These are phyloP conservation scores for Diospyros kaki DNA, from an alignment of 148 eudicot species.

Conservation along the genomic window DNA sequence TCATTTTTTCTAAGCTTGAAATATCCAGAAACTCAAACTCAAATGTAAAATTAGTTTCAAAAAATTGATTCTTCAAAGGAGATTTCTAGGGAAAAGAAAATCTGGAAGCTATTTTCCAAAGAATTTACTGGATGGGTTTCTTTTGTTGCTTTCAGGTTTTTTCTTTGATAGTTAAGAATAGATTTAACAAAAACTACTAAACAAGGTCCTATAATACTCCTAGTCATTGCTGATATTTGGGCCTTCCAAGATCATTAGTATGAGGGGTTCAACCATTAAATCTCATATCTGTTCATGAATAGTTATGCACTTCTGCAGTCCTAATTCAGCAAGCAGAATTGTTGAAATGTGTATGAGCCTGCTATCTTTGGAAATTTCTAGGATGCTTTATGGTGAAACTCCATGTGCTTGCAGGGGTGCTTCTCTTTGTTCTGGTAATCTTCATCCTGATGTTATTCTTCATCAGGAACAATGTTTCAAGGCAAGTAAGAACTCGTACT, in stretches of 20 bases:
- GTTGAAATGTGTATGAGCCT: not conserved
- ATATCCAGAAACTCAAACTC: no score
- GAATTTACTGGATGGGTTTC: not conserved
- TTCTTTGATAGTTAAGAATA: not conserved
- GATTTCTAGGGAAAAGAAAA: no score
- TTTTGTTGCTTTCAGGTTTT: not conserved
- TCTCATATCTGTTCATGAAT: not conserved
- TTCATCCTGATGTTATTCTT: conserved; percentile 75
- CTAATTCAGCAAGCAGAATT: not conserved
- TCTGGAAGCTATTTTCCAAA: not conserved
- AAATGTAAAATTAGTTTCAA: not conserved
- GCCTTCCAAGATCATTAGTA: not conserved
- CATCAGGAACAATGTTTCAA: conserved; percentile 47
- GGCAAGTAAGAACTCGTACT: conserved; percentile 65
- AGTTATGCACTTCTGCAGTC: not conserved
- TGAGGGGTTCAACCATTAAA: not conserved
- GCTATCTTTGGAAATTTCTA: not conserved
- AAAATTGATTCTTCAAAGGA: not conserved
- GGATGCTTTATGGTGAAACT: conserved; percentile 5
- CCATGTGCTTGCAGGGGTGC: conserved; percentile 54
- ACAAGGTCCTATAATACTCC: not conserved
- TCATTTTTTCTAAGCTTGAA: not conserved
- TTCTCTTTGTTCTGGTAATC: conserved; percentile 65
- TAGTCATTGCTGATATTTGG: not conserved
- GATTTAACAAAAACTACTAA: no score